Evolutionary conservation across 306 rosid genomes (phyloP), one percentile per base, ranked within the genome.

Genomic region (Ammopiptanthus mongolicus): DNA sequence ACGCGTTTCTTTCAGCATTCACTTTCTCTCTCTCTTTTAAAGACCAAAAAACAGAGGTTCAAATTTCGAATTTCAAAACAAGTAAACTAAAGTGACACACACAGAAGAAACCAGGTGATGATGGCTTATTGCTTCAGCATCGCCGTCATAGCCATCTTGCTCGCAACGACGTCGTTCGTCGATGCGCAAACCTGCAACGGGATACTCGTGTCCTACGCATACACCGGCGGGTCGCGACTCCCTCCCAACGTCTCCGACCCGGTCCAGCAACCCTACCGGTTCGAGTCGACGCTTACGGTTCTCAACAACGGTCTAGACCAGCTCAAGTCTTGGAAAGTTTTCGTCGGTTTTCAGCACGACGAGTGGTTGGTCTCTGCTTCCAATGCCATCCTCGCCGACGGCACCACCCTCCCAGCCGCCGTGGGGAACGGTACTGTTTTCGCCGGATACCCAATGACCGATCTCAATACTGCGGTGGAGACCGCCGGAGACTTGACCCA

Each of bases 401-500:
- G 98, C 23, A 70, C 73, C 0, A 59, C 42, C 5, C 25, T 86
- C 29, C 99, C 98, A 2, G 94, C 86, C 18, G 34, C 55, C 1
- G 97, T 96, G 3, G 93, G 86, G 0, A 96, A 92, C 66, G 99
- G 97, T 14, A 92, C 98, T 5, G 56, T 91, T 42, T 87, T 96
- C 1, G 89, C 91, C 0, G 99, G 99, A 1, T 89, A 63, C 8
- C 92, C 99, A 5, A 69, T 70, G 92, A 85, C 93, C 1, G 98
- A 96, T 81, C 96, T 96, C 73, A 89, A 89, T 77, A 90, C 99
- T 44, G 99, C 99, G 57, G 84, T 82, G 13, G 86, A 89, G 72
- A 96, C 99, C 0, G 99, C 99, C 0, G 99, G 99, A 0, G 99
- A 96, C 55, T 25, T 88, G 80, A 80, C 84, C 42, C 98, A 96